Base-by-base conservation (phyloP, 805 yeast genomes). In the Lachancea fermentati region DNA sequence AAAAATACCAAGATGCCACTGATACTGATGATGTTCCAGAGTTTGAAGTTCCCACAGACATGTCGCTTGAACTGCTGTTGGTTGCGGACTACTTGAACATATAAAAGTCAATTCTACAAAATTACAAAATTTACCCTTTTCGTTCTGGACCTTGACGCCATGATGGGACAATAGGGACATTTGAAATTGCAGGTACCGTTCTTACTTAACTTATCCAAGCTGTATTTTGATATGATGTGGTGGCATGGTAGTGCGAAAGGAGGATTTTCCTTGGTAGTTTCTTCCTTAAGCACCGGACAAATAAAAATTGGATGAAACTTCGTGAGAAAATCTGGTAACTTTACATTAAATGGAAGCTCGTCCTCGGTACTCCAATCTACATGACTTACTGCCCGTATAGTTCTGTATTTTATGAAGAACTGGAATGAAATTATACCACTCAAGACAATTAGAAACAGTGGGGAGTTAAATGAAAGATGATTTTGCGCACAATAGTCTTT, bases 11-110 rank as follows among this genome's bases (percentile, higher is more conserved):
- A 46, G 78, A 75, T 36, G 73, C 70, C 0, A 73, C 68, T 25
- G 49, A 57, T 5, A 65, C 62, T 18, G 50, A 43, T 5, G 80
- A 76, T 36, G 76, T 84, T 5, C 95, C 96, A 0, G 93, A 85
- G 41, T 93, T 93, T 62, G 83, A 84, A 28, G 78, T 93, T 2
- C 96, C 97, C 1, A 89, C 97, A 0, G 97, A 87, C 50, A 75
- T 91, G 77, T 96, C 97, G 0, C 67, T 91, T 46, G 97, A 93
- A 57, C 66, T 91, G 49, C 63, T 93, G 33, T 91, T 93, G 28
- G 96, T 95, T 18, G 96, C 97, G 2, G 98, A 93, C 58, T 91
- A 77, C 58, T 46, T 62, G 37, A 49, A 54, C 48, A 51, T 62
- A 41, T 16, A 28, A 14, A 18, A 22, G 17, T 12, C 24, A 11